phyloP scores from a whole-genome alignment of 495 filamentous ascomycete species.

The Penicillium argentinense region DNA sequence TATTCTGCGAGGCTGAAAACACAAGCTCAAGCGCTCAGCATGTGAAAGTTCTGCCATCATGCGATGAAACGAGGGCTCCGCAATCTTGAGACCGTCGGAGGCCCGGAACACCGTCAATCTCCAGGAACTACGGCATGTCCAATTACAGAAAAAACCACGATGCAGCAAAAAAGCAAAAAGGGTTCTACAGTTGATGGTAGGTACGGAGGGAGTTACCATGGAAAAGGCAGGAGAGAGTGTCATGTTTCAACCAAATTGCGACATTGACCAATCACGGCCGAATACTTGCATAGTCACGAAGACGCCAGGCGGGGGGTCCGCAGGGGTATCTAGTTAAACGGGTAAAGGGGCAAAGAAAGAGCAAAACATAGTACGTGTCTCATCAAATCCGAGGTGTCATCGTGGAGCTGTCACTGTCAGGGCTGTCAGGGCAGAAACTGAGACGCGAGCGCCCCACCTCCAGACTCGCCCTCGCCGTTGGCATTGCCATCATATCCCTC shows the following conservation, averaged over 20 bases:
- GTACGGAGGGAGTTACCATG: neutral
- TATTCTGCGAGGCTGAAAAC: slow-evolving; percentile 10
- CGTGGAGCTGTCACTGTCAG: neutral
- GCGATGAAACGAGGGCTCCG: slow-evolving; percentile 15
- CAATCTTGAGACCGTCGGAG: slow-evolving; percentile 23
- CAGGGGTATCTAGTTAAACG: slow-evolving; percentile 26
- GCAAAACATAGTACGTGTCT: slow-evolving; percentile 9
- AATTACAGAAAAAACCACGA: neutral
- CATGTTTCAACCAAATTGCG: slow-evolving; percentile 21
- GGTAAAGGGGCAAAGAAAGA: neutral
- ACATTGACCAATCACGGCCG: slow-evolving; percentile 6
- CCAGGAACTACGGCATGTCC: neutral
- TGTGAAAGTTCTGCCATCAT: slow-evolving; percentile 12
- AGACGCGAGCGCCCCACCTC: slow-evolving; percentile 17
- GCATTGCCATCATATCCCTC: slow-evolving; percentile 43
- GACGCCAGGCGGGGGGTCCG: slow-evolving; percentile 15
- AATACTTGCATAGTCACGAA: neutral
- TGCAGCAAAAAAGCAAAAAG: neutral
- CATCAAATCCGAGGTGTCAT: neutral
- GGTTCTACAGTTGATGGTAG: neutral
- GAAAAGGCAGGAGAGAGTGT: slow-evolving; percentile 4
- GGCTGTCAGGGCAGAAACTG: slow-evolving; percentile 19
- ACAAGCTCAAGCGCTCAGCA: slow-evolving; percentile 1
- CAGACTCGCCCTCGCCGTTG: slow-evolving; percentile 25
- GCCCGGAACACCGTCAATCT: slow-evolving; percentile 13